These are phyloP conservation scores for Cladorrhinum sp. DNA, from an alignment of 2,329 filamentous ascomycete genomes.

Conservation along the genomic window DNA sequence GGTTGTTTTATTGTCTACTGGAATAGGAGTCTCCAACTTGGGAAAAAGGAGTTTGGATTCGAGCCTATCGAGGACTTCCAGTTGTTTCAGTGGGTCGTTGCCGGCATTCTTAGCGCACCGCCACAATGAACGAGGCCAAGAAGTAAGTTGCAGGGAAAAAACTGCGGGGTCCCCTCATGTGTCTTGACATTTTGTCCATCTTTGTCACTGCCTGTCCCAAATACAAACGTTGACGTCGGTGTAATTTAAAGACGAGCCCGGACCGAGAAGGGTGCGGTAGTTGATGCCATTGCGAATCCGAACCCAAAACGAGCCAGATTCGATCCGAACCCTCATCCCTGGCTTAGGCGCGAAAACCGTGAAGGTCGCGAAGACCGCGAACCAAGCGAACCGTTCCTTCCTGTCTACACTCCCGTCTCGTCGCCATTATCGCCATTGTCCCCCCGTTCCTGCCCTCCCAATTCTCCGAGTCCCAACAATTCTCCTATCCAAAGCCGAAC, in stretches of 20 bases:
- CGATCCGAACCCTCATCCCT: neutral
- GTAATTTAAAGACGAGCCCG: neutral
- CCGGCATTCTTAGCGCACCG: constrained; percentile 7
- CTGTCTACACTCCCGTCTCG: neutral
- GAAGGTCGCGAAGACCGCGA: neutral
- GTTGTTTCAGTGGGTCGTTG: neutral
- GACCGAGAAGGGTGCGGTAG: no score
- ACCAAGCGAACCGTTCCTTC: neutral
- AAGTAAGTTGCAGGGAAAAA: constrained; percentile 2
- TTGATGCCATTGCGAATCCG: neutral
- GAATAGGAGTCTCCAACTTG: no score
- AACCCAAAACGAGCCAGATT: neutral
- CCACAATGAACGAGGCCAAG: constrained; percentile 2
- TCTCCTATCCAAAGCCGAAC: no score
- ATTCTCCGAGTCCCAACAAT: no score
- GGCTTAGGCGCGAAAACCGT: neutral
- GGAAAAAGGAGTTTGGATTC: no score
- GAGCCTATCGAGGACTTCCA: no score
- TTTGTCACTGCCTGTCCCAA: neutral
- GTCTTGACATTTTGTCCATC: neutral
- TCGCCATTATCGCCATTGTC: neutral
- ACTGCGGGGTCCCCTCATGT: constrained; percentile 1
- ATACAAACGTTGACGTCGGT: neutral
- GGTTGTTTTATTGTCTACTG: neutral
- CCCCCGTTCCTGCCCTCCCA: neutral